phyloP scores from a whole-genome alignment of 148 eudicot species.

The Chenopodium quinoa region DNA sequence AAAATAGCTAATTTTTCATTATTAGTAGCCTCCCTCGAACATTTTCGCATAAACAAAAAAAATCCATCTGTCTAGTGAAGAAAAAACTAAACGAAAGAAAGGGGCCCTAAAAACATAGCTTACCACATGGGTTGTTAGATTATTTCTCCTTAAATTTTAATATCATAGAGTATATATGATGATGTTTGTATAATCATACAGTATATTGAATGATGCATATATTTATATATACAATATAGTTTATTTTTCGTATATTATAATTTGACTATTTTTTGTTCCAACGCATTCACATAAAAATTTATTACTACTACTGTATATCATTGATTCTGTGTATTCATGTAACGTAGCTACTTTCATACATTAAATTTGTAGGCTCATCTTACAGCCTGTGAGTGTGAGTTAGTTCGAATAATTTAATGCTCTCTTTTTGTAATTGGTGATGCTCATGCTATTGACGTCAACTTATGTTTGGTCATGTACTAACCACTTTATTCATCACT shows the following conservation, averaged over 20 bases:
- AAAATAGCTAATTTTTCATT: background rate
- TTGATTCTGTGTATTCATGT: background rate
- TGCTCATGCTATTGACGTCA: background rate
- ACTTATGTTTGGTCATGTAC: background rate
- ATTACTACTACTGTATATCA: background rate
- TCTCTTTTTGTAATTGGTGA: background rate
- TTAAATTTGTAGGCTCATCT: conserved; percentile 18
- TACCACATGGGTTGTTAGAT: background rate
- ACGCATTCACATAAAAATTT: background rate
- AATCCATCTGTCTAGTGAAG: background rate
- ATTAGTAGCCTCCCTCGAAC: background rate
- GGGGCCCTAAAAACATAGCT: background rate
- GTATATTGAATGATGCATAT: too few species aligned
- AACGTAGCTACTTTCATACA: background rate
- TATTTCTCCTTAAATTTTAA: background rate
- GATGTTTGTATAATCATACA: too few species aligned
- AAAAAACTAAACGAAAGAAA: background rate
- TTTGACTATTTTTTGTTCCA: background rate
- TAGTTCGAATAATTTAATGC: conserved; percentile 22
- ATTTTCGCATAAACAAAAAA: background rate
- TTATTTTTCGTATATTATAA: background rate
- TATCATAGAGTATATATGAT: background rate
- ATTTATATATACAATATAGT: too few species aligned
- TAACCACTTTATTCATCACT: conserved; percentile 4
- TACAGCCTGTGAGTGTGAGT: conserved; percentile 26